These are phyloP conservation scores for Cyberlindnera petersonii DNA, from an alignment of 805 yeast genomes.

Conservation along the genomic window DNA sequence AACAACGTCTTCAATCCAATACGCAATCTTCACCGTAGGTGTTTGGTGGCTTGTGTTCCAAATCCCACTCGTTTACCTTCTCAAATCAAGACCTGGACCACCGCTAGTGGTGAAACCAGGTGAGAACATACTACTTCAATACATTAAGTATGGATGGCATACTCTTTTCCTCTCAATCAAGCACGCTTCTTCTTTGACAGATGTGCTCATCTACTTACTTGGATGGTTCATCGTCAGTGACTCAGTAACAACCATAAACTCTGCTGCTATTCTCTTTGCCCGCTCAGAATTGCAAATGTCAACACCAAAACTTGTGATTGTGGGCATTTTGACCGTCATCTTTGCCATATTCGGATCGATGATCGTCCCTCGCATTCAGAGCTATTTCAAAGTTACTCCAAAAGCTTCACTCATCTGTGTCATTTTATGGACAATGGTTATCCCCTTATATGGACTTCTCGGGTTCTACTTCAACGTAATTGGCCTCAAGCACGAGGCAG, in stretches of 20 bases:
- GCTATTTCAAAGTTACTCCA: slow-evolving; percentile 38
- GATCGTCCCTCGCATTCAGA: slow-evolving; percentile 43
- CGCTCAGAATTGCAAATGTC: slow-evolving; percentile 66
- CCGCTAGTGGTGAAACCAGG: slow-evolving; percentile 26
- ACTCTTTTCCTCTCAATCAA: slow-evolving; percentile 52
- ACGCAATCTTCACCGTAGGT: slow-evolving; percentile 63
- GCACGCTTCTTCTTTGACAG: slow-evolving; percentile 56
- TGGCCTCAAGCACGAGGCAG: slow-evolving; percentile 61
- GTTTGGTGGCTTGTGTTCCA: slow-evolving; percentile 77
- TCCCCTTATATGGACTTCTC: slow-evolving; percentile 67
- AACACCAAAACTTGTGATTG: slow-evolving; percentile 57
- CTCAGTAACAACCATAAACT: slow-evolving; percentile 71
- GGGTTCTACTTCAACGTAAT: slow-evolving; percentile 54
- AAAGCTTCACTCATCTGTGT: slow-evolving; percentile 47
- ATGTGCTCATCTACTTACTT: slow-evolving; percentile 58
- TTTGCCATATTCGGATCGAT: slow-evolving; percentile 69
- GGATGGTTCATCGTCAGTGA: slow-evolving; percentile 81
- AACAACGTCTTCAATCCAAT: slow-evolving; percentile 42
- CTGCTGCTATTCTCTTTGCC: slow-evolving; percentile 75
- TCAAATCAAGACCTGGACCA: slow-evolving; percentile 44
- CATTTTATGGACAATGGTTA: slow-evolving; percentile 57
- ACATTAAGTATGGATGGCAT: slow-evolving; percentile 57
- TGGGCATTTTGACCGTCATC: slow-evolving; percentile 63
- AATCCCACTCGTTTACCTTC: slow-evolving; percentile 48
- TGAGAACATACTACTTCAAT: slow-evolving; percentile 25